Conservation (phyloP, 768 basidiomycete species). For the Phaffia australis region DNA sequence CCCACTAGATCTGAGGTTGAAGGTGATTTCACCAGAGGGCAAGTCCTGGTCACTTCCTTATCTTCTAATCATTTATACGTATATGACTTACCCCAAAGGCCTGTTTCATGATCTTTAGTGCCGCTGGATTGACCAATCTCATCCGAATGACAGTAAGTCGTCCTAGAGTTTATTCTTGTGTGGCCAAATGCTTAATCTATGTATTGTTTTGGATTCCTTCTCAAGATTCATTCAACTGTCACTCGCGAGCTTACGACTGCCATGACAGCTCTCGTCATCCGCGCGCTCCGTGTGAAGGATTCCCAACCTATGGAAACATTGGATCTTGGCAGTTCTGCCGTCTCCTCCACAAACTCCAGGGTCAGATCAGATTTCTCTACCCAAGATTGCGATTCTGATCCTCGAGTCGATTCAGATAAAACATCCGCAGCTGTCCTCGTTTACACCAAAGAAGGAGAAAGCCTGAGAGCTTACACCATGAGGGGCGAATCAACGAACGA, state of each 20-base stretch:
- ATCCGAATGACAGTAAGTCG: slow-evolving; percentile 18
- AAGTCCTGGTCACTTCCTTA: not conserved
- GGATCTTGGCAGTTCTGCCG: no score
- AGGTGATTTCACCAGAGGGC: slow-evolving; percentile 17
- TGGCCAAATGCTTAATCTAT: not conserved
- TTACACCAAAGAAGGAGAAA: no score
- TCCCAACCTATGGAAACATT: no score
- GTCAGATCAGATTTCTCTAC: no score
- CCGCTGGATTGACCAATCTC: slow-evolving; percentile 7
- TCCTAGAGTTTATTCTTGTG: not conserved
- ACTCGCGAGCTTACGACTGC: slow-evolving; percentile 19
- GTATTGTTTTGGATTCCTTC: not conserved
- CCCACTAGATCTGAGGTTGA: not conserved
- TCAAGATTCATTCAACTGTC: slow-evolving; percentile 20
- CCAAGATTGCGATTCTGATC: no score
- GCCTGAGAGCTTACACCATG: no score
- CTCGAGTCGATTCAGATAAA: no score
- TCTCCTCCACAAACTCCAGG: no score
- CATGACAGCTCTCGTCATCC: slow-evolving; percentile 19
- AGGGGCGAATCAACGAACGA: no score
- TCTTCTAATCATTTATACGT: not conserved
- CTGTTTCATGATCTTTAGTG: not conserved
- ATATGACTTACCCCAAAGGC: not conserved
- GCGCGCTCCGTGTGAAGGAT: slow-evolving; percentile 11
- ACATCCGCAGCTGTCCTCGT: no score